These are phyloP conservation scores for Rutstroemia sp. DNA, from an alignment of 2,329 filamentous ascomycete genomes.

Conservation along the genomic window DNA sequence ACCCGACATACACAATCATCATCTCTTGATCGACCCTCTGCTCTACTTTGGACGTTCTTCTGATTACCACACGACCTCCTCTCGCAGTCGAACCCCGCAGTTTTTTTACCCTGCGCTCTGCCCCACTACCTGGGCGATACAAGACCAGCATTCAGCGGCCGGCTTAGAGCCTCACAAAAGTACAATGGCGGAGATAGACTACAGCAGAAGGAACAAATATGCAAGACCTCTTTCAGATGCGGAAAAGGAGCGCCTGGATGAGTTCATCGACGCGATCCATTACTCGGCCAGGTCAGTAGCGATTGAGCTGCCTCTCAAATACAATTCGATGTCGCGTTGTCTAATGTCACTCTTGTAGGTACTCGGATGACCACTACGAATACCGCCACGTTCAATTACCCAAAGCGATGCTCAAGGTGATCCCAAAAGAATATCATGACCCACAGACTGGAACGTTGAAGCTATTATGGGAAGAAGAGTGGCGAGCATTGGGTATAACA, in stretches of 20 bases:
- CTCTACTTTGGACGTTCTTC: too few relatives aligned
- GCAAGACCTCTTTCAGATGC: slow-evolving; percentile 72
- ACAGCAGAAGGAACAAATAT: slow-evolving; percentile 76
- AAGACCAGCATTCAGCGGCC: not conserved
- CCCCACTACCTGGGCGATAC: slow-evolving; percentile 5
- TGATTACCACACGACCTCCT: not conserved
- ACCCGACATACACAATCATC: too few relatives aligned
- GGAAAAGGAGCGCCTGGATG: slow-evolving; percentile 78
- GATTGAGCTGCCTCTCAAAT: not conserved
- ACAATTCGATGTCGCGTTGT: not conserved
- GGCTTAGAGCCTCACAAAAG: not conserved
- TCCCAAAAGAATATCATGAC: slow-evolving; percentile 93
- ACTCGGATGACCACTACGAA: slow-evolving; percentile 87
- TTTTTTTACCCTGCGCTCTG: not conserved
- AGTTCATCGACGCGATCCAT: slow-evolving; percentile 89
- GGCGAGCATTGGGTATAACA: slow-evolving; percentile 93
- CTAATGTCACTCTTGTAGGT: slow-evolving; percentile 47
- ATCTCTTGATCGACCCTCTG: not conserved
- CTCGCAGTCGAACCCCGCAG: not conserved
- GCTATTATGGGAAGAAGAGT: slow-evolving; percentile 96
- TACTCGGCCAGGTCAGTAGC: slow-evolving; percentile 76
- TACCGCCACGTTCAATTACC: slow-evolving; percentile 97
- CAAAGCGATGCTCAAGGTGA: slow-evolving; percentile 96
- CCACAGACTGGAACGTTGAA: slow-evolving; percentile 85
- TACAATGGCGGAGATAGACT: slow-evolving; percentile 44